These are phyloP conservation scores for Suhomyces maxii DNA, from an alignment of 1,139 yeast species.

Conservation along the genomic window DNA sequence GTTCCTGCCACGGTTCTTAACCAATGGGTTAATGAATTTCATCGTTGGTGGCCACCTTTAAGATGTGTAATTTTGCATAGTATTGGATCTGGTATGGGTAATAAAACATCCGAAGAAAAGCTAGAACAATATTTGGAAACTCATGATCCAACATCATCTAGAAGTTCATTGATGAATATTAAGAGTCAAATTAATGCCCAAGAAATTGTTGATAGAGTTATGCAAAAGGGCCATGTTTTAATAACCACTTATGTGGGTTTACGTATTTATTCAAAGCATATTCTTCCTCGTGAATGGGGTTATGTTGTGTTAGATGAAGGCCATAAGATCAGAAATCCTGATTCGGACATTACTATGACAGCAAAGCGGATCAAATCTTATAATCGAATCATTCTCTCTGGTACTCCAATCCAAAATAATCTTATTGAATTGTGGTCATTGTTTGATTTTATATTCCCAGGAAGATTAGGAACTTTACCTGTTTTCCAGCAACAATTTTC, in stretches of 20 bases:
- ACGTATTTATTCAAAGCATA: constrained; percentile 66
- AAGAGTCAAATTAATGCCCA: constrained; percentile 43
- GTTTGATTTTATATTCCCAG: constrained; percentile 94
- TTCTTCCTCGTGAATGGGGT: constrained; percentile 80
- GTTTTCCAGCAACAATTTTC: constrained; percentile 92
- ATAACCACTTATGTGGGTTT: constrained; percentile 93
- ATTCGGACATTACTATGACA: constrained; percentile 79
- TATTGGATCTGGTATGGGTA: constrained; percentile 84
- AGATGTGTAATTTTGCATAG: constrained; percentile 86
- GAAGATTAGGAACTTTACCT: constrained; percentile 89
- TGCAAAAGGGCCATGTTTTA: constrained; percentile 71
- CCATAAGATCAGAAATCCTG: constrained; percentile 93
- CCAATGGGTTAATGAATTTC: constrained; percentile 96
- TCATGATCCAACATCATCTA: constrained; percentile 38
- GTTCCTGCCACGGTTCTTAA: constrained; percentile 96
- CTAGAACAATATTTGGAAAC: constrained; percentile 50
- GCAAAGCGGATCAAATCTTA: constrained; percentile 83
- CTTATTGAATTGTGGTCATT: constrained; percentile 89
- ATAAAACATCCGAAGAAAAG: constrained; percentile 47
- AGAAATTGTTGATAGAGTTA: constrained; percentile 50
- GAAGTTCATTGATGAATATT: constrained; percentile 22
- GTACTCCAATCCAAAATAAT: constrained; percentile 96
- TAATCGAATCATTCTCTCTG: constrained; percentile 83
- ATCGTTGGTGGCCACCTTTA: constrained; percentile 97
- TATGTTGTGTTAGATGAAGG: constrained; percentile 94